Evolutionary conservation across 768 basidiomycete genomes (phyloP), one percentile per base, ranked within the genome.

Genomic region (Naganishia vishniacii): DNA sequence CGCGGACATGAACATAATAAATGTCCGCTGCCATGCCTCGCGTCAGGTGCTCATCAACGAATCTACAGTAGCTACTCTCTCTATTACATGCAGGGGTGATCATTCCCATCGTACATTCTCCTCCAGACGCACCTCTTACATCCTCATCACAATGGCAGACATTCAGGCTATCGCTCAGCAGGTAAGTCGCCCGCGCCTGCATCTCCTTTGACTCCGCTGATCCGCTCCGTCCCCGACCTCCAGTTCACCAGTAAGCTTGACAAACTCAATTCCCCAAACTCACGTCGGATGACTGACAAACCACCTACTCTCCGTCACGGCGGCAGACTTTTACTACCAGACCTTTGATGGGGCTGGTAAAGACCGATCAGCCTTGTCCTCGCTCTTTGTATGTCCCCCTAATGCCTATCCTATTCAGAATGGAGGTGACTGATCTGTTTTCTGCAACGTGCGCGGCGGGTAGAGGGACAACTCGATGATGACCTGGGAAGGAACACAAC

Each of bases 321-420:
- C n/a, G n/a, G 82, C 83, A 67, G 79, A 84, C 31, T 94, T 82
- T 79, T 97, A 95, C 83, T 97, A 95, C 80, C 2, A 66, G 0
- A 84, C 83, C 0, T 94, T 97, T 72, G 87, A 91, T 73, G 1
- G 74, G 7, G 44, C 51, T 25, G 58, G 58, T 28, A 67, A 67
- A 46, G 76, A 87, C 75, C 84, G 92, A 44, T 48, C 74, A 0
- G 58, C 65, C 1, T 83, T 98, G 59, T 69, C 67, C 2, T 47
- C 78, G 34, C 86, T 97, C 78, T 97, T 95, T 79, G 94, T 97
- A 65, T 70, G 88, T 84, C n/a, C n/a, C n/a, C n/a, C n/a, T n/a
- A n/a, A n/a, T n/a, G n/a, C n/a, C n/a, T n/a, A n/a, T n/a, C n/a
- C n/a, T n/a, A n/a, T n/a, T n/a, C n/a, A n/a, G n/a, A n/a, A n/a